Conservation (phyloP, 176 grass and related monocot genomes). For the Oryza glumipatula region DNA sequence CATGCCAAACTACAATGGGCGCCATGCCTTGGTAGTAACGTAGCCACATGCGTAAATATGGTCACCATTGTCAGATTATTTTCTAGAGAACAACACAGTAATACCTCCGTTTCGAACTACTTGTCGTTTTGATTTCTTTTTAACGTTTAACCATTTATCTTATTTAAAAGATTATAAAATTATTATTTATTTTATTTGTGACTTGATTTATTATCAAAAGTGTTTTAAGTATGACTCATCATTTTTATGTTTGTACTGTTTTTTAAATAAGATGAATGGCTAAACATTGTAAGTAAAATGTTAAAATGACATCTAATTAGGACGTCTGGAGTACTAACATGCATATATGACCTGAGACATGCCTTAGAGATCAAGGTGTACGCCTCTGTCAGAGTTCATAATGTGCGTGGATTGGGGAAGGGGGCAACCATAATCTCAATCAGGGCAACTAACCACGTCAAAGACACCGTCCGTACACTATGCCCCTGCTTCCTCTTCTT, state of each 20-base stretch:
- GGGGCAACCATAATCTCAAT: neutral
- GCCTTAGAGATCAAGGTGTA: neutral
- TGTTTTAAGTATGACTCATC: too few relatives aligned
- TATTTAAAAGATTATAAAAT: too few relatives aligned
- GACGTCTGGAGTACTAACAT: neutral
- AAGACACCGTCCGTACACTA: neutral
- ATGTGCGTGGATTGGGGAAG: slow-evolving; percentile 40
- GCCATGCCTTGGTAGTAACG: neutral
- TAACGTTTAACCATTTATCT: too few relatives aligned
- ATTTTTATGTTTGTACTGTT: too few relatives aligned
- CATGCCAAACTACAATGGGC: neutral
- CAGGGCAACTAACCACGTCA: neutral
- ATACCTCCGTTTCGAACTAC: too few relatives aligned
- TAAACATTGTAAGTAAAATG: too few relatives aligned
- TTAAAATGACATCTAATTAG: too few relatives aligned
- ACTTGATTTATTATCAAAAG: too few relatives aligned
- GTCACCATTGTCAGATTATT: neutral
- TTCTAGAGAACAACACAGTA: neutral
- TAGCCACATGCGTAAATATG: neutral
- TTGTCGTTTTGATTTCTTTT: too few relatives aligned
- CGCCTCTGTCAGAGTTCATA: neutral
- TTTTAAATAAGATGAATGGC: too few relatives aligned
- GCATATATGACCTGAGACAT: neutral
- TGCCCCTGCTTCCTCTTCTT: neutral
- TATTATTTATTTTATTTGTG: too few relatives aligned